These are phyloP conservation scores for Skeletonema tropicum DNA, from an alignment of 108 stramenopile genomes.

Conservation along the genomic window DNA sequence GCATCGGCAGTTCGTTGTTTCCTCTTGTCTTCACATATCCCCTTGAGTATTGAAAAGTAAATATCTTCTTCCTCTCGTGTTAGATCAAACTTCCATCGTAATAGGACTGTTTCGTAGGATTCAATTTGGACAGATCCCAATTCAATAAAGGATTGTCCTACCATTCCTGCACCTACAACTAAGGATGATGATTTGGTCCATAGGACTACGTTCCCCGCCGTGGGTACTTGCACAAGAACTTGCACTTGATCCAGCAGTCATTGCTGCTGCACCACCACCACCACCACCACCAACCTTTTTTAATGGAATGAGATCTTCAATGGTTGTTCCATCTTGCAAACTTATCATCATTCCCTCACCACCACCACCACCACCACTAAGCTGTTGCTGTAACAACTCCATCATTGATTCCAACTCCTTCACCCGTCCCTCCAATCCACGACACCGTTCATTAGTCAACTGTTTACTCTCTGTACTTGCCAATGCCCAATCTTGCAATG, in stretches of 20 bases:
- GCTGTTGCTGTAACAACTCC: background rate
- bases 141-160: constrained; percentile 49
- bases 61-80: constrained; percentile 68
- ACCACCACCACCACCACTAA: background rate
- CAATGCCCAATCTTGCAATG: constrained; percentile 88
- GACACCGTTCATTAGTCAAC: constrained; percentile 66
- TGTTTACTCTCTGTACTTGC: constrained; percentile 82
- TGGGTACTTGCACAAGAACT: constrained; percentile 14
- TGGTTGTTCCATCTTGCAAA: constrained; percentile 4
- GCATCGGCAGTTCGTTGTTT: constrained; percentile 62
- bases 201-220: constrained; percentile 49
- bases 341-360: background rate
- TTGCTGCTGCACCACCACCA: too few relatives aligned
- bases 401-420: constrained; percentile 46
- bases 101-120: constrained; percentile 60
- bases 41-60: constrained; percentile 79
- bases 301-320: background rate
- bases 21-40: constrained; percentile 60
- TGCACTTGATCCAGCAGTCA: background rate
- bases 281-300: background rate
- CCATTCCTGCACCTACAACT: constrained; percentile 84
- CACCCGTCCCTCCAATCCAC: constrained; percentile 68
- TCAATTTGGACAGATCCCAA: constrained; percentile 52
- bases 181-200: constrained; percentile 66
- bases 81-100: constrained; percentile 90